Base-by-base conservation (phyloP, 176 grass and related monocot species). In the Musa schizocarpa region DNA sequence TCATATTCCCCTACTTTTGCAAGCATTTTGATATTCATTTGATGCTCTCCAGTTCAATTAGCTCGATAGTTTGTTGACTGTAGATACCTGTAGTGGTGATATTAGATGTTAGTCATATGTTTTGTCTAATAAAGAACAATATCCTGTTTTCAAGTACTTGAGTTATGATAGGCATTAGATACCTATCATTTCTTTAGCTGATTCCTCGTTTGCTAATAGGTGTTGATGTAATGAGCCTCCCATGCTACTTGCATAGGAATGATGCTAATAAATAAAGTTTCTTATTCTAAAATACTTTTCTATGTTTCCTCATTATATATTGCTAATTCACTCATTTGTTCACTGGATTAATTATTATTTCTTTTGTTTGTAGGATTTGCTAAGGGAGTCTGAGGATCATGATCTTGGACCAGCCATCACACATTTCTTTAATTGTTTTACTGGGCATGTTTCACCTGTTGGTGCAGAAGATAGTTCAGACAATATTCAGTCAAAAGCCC, bases 391-490 rank as follows among this genome's bases (percentile, higher is more conserved):
- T 55, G 79, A 86, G 58, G 95, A 94, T 83, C 91, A 94, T 87
- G 89, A 94, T 79, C 74, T 99, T 74, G 90, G 86, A 25, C 84
- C 86, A 72, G 81, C 95, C 54, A 85, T 89, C 80, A 67, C 91
- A 78, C 88, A 94, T 83, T 94, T 99, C 76, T 88, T 99, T 50
- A 99, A 92, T 83, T 94, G 95, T 87, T 87, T 99, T 48, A 26
- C 86, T 74, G 95, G 95, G 51, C 88, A 89, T 82, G 68, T 82
- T 78, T 76, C 68, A 64, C 75, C 69, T 64, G 49, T 81, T 84
- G 81, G 84, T 67, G 76, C 86, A 77, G 89, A 89, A 87, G 82
- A 56, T 59, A 69, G 63, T 63, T 19, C 29, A 76, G 68, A 73
- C 69, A 83, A 27, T 24, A 20, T 27, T 0, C 84, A 92, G 62